Base-by-base conservation (phyloP, 176 grass and related monocot genomes). In the Carex cristatella region DNA sequence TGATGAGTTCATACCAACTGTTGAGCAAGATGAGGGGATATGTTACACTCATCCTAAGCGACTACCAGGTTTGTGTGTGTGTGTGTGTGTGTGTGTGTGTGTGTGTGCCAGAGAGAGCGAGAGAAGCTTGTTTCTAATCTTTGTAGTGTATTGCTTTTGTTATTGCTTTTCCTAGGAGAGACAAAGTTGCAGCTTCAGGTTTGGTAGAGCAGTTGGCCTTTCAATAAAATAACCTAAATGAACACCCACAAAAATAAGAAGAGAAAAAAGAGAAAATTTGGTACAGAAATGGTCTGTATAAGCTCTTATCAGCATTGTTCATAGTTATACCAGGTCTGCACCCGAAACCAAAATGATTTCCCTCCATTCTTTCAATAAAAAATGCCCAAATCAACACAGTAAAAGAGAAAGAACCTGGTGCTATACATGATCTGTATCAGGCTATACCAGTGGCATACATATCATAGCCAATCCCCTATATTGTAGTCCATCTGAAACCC, bases 11-110 rank as follows among this genome's bases (percentile, higher is more conserved):
- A 94, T 98, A 86, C 96, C 88, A 88, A 98, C 93, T 7, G 93
- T 98, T 59, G 91, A 95, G 79, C 88, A 89, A 85, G 88, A 81
- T 46, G 96, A 98, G 69, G 96, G 96, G 56, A 98, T 98, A 79
- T 98, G 96, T 83, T 98, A 98, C 66, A 92, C 93, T n/a, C 93
- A 98, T 89, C 96, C 96, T 64, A 78, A 89, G 72, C 93, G 87
- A 85, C 84, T 98, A 88, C 96, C 93, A 92, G 96, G 96, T 98
- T 80, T 11, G 73, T 78, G 73, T 30, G 23, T 32, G 51, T 58
- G 61, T 2, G 9, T 28, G 19, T 7, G 5, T 63, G 61, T 23
- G n/a, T 11, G 73, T 78, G 73, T 30, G 23, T 32, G 51, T 23
- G 23, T 23, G 23, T 23, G 23, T 23, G 11, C 57, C 14, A 16